Evolutionary conservation across 805 yeast genomes (phyloP), one percentile per base, ranked within the genome.

Genomic region (Pichia pseudocactophila): DNA sequence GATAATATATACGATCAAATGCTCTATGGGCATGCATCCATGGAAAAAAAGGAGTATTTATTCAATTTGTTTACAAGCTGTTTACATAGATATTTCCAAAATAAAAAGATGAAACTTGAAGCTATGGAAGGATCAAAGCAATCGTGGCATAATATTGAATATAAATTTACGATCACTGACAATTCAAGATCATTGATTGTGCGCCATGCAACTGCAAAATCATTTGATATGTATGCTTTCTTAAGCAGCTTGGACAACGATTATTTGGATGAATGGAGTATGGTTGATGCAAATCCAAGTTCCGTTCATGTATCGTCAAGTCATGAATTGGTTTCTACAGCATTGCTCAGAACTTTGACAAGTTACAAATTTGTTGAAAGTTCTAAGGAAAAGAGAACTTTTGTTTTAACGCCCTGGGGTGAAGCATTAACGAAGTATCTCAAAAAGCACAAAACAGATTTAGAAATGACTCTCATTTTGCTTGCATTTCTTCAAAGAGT

Each of bases 21-120:
- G 47, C 66, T 80, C 11, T 63, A 66, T 7, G 64, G 69, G 12
- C 64, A 61, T 31, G 60, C 61, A 30, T 68, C 74, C 37, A 63
- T 70, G 13, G 72, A 73, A 15, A 59, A 76, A 43, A 73, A 82
- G 42, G 80, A 81, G 41, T 70, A 72, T 51, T 78, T 80, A 41
- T 66, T 85, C 43, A 80, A 81, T 49, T 63, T 85, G 39, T 62
- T 89, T 18, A 76, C 94, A 13, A 79, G 76, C 50, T 73, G 80
- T 20, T 71, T 88, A 52, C 80, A 86, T 49, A 78, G 97, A 57
- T 90, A 85, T 62, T 87, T 78, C 58, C 97, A 89, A 57, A 80
- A 74, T 45, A 83, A 81, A 56, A 76, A 72, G 43, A 69, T 85
- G 31, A 64, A 69, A 35, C 73, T 63, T 70, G 76, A 48, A 57